Percentiles rank a stretch among this genome's conserved stretches.
Evolutionary conservation across 106 monocot species (phyloP).

Genomic region (Dendrobium catenatum): DNA sequence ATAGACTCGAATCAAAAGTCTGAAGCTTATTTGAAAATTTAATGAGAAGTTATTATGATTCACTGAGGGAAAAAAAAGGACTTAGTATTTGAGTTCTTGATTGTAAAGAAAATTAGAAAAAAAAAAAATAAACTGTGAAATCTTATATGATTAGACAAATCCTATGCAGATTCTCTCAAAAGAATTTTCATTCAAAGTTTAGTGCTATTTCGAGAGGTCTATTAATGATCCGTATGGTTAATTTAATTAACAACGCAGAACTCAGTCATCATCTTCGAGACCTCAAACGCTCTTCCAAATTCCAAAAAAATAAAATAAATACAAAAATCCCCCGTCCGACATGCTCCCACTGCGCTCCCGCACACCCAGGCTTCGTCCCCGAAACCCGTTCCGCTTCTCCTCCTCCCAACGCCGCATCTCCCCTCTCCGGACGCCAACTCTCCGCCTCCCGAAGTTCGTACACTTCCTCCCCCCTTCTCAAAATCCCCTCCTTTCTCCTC

Average conservation of each 20-base stretch:
- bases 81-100: too few relatives aligned
- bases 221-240: not conserved
- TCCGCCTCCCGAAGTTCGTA: constrained; percentile 6
- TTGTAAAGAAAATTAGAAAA: not conserved
- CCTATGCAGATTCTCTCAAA: not conserved
- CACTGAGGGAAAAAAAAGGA: too few relatives aligned
- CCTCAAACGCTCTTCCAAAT: not conserved
- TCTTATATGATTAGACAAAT: not conserved
- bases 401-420: constrained; percentile 9
- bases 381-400: not conserved
- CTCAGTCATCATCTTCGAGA: not conserved
- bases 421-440: not conserved
- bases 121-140: not conserved
- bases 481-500: not conserved
- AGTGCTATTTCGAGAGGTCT: not conserved
- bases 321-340: constrained; percentile 23
- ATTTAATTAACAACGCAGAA: not conserved
- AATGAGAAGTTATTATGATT: too few relatives aligned
- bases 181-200: not conserved
- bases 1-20: too few relatives aligned
- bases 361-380: constrained; percentile 23
- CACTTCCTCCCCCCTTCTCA: not conserved
- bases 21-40: too few relatives aligned
- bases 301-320: not conserved
- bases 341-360: constrained; percentile 41